Evolutionary conservation across 768 basidiomycete genomes (phyloP), one percentile per base, ranked within the genome.

Genomic region (Tricholoma bakamatsutake): DNA sequence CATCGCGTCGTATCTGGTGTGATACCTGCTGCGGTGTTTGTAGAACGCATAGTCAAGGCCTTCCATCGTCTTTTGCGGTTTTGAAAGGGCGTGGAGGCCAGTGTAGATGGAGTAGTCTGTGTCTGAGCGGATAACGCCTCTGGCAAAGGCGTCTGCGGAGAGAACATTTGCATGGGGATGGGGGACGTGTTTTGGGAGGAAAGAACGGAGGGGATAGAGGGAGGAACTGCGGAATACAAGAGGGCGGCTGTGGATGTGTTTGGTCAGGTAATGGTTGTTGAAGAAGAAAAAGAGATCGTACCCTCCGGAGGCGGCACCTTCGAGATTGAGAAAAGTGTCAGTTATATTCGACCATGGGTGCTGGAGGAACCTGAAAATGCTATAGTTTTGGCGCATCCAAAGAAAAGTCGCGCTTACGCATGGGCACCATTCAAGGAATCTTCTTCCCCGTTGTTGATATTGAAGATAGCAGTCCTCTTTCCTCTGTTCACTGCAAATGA

Each of bases 371-470:
- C 86, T 88, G 59, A 31, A 54, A 11, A 55, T 4, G 7, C 34
- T 30, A 43, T n/a, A n/a, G 13, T 4, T 17, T n/a, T 28, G 35
- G 27, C 11, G 21, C 31, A 49, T 0, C 21, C 66, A 13, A 54
- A 18, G 45, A 11, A 34, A 10, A 46, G 10, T 5, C 15, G 9
- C 5, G 67, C 65, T 47, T 50, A 89, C 80, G 77, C 73, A 63
- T 84, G 83, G 7, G 89, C 85, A 21, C 90, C 90, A 57, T 85
- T 78, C 59, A 92, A 66, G 33, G 83, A 80, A 65, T 89, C 83
- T 62, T 93, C 90, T 64, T 93, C 91, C 1, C 86, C 90, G 57
- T 93, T 92, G 67, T 93, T 93, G 66, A 90, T 79, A 62, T 92
- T 90, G 74, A 93, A 90, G 3, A 93, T 69, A 5, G 85, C 84